Evolutionary conservation across 768 basidiomycete genomes (phyloP).

Genomic region (Pulveroboletus sp.): DNA sequence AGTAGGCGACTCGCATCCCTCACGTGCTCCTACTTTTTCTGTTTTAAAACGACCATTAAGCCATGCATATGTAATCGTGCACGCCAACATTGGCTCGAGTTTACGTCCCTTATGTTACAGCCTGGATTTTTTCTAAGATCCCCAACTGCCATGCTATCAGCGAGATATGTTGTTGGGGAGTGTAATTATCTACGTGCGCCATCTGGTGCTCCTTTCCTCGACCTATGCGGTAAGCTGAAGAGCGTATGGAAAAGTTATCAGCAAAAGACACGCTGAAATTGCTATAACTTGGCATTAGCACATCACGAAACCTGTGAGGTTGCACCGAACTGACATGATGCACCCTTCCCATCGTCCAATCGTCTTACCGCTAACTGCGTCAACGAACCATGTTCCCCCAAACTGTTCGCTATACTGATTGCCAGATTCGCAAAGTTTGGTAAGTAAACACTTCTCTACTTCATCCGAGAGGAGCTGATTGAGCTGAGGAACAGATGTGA

Average conservation of each 20-base stretch:
- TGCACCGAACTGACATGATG: conserved; percentile 54
- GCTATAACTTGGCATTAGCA: conserved; percentile 34
- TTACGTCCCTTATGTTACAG: conserved; percentile 15
- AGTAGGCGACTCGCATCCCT: conserved; percentile 42
- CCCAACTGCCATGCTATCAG: conserved; percentile 56
- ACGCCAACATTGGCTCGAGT: conserved; percentile 7
- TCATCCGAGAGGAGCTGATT: conserved; percentile 75
- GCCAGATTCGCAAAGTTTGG: conserved; percentile 68
- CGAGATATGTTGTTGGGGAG: conserved; percentile 29
- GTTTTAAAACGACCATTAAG: conserved; percentile 12
- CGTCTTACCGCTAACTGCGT: conserved; percentile 56
- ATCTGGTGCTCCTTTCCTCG: conserved; percentile 40
- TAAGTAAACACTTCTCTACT: conserved; percentile 66
- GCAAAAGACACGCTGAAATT: conserved; percentile 61
- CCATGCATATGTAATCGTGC: conserved; percentile 21
- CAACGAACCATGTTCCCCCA: conserved; percentile 74
- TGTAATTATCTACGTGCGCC: conserved; percentile 40
- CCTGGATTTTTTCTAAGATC: conserved; percentile 42
- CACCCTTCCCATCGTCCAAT: conserved; percentile 82
- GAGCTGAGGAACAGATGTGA: conserved; percentile 76
- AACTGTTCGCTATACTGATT: conserved; percentile 48
- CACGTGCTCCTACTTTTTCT: conserved; percentile 1
- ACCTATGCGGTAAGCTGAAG: conserved; percentile 56
- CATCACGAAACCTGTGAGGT: neutral
- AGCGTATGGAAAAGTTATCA: conserved; percentile 49